phyloP scores from a whole-genome alignment of 1,139 yeast species.

The Saccharomyces hybrid region DNA sequence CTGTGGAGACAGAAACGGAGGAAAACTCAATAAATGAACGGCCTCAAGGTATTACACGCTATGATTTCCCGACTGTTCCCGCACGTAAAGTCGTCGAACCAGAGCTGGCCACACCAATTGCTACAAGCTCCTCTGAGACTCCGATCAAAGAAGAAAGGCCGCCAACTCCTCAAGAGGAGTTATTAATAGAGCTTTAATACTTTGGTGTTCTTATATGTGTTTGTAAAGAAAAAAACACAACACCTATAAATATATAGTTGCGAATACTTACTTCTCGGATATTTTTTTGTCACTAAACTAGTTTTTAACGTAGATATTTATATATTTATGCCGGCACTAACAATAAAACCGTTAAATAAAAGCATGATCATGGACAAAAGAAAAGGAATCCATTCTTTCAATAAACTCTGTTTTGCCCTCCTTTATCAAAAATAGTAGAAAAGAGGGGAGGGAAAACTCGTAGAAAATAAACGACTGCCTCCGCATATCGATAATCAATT shows the following conservation, averaged over 20 bases:
- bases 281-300: not conserved
- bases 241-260: not conserved
- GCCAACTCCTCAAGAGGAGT: conserved; percentile 22
- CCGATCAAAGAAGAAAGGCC: conserved; percentile 9
- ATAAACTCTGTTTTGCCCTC: too few relatives aligned
- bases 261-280: not conserved
- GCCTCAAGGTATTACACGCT: conserved; percentile 30
- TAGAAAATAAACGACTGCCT: too few relatives aligned
- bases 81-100: conserved; percentile 23
- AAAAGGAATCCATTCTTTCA: not conserved
- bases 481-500: not conserved
- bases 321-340: not conserved
- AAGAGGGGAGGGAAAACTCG: too few relatives aligned
- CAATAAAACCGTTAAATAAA: not conserved
- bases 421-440: too few relatives aligned
- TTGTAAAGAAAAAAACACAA: not conserved
- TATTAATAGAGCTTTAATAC: conserved; percentile 31
- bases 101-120: conserved; percentile 1
- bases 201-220: not conserved
- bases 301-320: not conserved
- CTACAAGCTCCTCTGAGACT: conserved; percentile 5
- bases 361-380: not conserved
- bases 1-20: conserved; percentile 15
- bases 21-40: conserved; percentile 2
- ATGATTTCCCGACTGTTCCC: conserved; percentile 37